These are phyloP conservation scores for Nicotiana tomentosiformis DNA, from an alignment of 257 asterid species.

Conservation along the genomic window DNA sequence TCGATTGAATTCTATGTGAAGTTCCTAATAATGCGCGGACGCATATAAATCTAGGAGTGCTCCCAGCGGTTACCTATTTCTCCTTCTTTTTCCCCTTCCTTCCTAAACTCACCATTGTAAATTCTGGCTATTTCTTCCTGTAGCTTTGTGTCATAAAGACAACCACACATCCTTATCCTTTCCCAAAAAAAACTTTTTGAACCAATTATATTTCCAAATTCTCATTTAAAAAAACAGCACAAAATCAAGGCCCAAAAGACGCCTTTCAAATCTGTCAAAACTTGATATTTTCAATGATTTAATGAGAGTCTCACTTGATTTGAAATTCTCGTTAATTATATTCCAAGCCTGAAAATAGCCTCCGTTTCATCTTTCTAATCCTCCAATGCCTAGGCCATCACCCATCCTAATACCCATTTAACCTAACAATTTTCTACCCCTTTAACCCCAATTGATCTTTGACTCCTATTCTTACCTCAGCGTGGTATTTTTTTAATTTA, in stretches of 20 bases:
- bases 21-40: not conserved
- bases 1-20: not conserved
- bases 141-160: not conserved
- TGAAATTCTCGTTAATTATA: not conserved
- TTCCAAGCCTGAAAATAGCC: not conserved
- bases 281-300: not conserved
- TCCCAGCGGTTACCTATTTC: not conserved
- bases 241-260: not conserved
- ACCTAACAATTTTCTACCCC: not conserved
- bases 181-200: not conserved
- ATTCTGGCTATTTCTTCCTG: not conserved
- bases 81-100: not conserved
- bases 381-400: not conserved
- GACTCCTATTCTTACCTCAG: conserved; percentile 1
- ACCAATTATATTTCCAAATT: not conserved
- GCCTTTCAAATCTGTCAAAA: not conserved
- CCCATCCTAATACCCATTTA: not conserved
- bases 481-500: too few relatives aligned
- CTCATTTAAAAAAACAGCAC: not conserved
- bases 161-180: not conserved
- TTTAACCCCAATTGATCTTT: not conserved
- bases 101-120: not conserved
- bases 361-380: not conserved
- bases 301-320: not conserved
- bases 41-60: not conserved